These are phyloP conservation scores for Apiospora arundinis DNA, from an alignment of 2,329 filamentous ascomycete species.

Conservation along the genomic window DNA sequence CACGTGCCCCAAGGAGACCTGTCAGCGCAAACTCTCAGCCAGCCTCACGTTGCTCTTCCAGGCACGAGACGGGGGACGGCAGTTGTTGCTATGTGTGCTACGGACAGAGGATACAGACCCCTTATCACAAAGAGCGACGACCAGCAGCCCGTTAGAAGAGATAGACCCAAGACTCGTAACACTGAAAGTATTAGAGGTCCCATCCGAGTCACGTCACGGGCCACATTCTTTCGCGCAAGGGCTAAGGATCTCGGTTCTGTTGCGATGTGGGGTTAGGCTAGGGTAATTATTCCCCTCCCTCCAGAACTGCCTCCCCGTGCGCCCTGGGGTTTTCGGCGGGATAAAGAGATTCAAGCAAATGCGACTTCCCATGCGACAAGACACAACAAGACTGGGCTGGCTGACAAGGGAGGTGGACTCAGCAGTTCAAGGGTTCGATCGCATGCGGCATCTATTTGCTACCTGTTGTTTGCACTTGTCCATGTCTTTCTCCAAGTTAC, in stretches of 20 bases:
- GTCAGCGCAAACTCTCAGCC: constrained; percentile 5
- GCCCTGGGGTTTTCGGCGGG: constrained; percentile 4
- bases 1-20: constrained; percentile 7
- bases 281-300: neutral
- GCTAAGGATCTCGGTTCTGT: constrained; percentile 4
- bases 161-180: neutral
- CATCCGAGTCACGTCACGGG: constrained; percentile 7
- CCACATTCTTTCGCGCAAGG: constrained; percentile 8
- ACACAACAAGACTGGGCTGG: neutral
- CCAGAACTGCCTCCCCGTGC: constrained; percentile 12
- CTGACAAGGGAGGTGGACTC: neutral
- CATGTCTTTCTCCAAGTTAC: neutral
- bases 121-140: neutral
- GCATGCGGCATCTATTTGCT: neutral
- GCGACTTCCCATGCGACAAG: neutral
- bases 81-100: neutral
- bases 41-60: neutral
- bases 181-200: neutral
- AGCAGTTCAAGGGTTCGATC: neutral
- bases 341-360: constrained; percentile 1
- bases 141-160: neutral
- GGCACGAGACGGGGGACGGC: neutral
- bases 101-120: neutral
- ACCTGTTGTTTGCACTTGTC: neutral
- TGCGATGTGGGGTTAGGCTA: constrained; percentile 4